These are phyloP conservation scores for Astragalus membranaceus DNA, from an alignment of 306 rosid species.

Conservation along the genomic window DNA sequence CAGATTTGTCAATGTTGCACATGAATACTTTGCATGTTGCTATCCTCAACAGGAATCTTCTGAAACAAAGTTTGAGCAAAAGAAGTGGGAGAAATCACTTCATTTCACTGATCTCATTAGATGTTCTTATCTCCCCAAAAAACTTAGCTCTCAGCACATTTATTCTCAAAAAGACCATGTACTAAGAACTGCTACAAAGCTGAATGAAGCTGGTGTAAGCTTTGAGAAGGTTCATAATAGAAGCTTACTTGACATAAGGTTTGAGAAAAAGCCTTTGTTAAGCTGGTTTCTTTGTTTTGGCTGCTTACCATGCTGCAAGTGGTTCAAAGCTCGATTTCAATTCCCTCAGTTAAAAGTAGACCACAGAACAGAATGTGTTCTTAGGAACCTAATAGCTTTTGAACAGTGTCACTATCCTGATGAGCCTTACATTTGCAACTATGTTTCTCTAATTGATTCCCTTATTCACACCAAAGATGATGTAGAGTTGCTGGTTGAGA, in stretches of 20 bases:
- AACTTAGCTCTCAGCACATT: neutral
- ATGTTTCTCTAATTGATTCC: constrained; percentile 30
- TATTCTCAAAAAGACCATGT: neutral
- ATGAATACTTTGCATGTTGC: constrained; percentile 7
- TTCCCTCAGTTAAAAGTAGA: constrained; percentile 26
- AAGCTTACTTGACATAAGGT: constrained; percentile 20
- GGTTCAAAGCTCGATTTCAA: constrained; percentile 16
- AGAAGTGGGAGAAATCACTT: constrained; percentile 9
- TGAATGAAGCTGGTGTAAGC: constrained; percentile 31
- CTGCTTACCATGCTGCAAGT: neutral
- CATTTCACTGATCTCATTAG: constrained; percentile 51
- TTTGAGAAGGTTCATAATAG: constrained; percentile 11
- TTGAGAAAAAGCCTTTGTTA: constrained; percentile 11
- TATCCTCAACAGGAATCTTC: neutral
- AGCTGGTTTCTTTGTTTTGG: constrained; percentile 32
- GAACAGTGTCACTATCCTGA: constrained; percentile 50
- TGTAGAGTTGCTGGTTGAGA: constrained; percentile 41
- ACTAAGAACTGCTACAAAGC: constrained; percentile 24
- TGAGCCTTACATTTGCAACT: constrained; percentile 37
- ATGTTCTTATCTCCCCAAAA: constrained; percentile 15
- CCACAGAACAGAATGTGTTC: constrained; percentile 31
- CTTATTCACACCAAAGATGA: constrained; percentile 45
- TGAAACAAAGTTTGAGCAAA: neutral
- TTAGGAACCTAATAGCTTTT: constrained; percentile 43
- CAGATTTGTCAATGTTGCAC: constrained; percentile 16